phyloP scores from a whole-genome alignment of 768 basidiomycete genomes.

The Steccherinum ochraceum region DNA sequence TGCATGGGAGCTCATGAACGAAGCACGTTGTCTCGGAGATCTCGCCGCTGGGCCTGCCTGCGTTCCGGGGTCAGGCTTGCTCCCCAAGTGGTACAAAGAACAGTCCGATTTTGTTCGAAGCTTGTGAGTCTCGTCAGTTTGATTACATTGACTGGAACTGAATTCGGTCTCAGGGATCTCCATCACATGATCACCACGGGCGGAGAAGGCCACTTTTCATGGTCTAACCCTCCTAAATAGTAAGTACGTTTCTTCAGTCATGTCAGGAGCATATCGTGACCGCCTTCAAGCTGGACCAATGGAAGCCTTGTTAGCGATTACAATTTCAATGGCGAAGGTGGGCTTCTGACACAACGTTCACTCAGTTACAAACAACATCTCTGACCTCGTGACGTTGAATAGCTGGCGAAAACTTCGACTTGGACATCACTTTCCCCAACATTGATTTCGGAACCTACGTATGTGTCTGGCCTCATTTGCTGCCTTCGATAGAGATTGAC shows the following conservation, averaged over 20 bases:
- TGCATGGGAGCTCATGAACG: constrained; percentile 42
- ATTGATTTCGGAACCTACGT: constrained; percentile 55
- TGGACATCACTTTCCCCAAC: constrained; percentile 39
- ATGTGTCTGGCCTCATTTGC: constrained; percentile 17
- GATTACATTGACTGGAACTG: neutral
- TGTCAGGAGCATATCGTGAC: neutral
- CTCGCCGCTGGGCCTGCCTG: constrained; percentile 44
- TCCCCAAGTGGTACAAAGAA: constrained; percentile 45
- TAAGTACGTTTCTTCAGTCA: constrained; percentile 5
- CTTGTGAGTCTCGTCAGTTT: constrained; percentile 35
- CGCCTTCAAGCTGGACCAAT: constrained; percentile 30
- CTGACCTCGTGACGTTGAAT: neutral
- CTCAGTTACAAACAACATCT: neutral
- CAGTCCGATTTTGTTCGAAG: constrained; percentile 45
- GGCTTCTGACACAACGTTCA: no score
- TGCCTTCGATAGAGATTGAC: neutral
- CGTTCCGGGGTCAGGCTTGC: constrained; percentile 37
- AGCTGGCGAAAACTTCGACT: constrained; percentile 53
- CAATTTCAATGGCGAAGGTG: constrained; percentile 52
- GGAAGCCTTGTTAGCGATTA: constrained; percentile 41
- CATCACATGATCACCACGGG: constrained; percentile 50
- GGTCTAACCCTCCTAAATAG: constrained; percentile 34
- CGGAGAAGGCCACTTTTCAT: constrained; percentile 52
- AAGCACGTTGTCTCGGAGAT: constrained; percentile 48
- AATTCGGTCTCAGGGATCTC: constrained; percentile 32